Base-by-base conservation (phyloP, 208 protist genomes). In the Trypanosomatidae sp. region DNA sequence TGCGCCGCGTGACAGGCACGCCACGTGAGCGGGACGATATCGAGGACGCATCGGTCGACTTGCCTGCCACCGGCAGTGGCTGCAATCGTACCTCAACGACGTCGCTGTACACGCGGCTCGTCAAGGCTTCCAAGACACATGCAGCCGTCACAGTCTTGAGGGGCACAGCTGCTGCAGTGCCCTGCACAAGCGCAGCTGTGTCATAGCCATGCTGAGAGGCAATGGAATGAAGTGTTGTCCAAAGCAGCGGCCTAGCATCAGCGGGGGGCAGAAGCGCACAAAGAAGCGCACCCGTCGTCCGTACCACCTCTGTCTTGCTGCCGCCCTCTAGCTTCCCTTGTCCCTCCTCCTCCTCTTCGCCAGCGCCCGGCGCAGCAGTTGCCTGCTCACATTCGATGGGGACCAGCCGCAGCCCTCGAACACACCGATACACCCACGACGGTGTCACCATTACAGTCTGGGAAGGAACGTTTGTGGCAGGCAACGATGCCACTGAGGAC, bases 191-290 rank as follows among this genome's bases (percentile, higher is more conserved):
- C 7, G 66, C 72, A 19, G 33, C 44, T 3, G 66, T 49, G 53
- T 69, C 50, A 74, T 79, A 91, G 22, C 76, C 72, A 55, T 91
- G 73, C 22, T 76, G 73, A 9, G 58, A 43, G 1, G 82, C 83
- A 47, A 88, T 86, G 19, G 69, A 70, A 3, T 66, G 33, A 46
- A 91, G 84, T 50, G 69, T 86, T 47, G 33, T 62, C 71, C 58
- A 91, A 47, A 60, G 56, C 59, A 89, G 74, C 50, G 85, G 82
- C 30, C 70, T 65, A 12, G 82, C 85, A 53, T 89, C 85, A 30
- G 71, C 55, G 1, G 85, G 85, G 1, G 85, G 85, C 39, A 89
- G 72, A 46, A 89, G 62, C 6, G 74, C 77, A 28, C 71, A 81
- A 0, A 89, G 74, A 9, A 89, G 77, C 0, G 76, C 62, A 5